These are phyloP conservation scores for Cladochytrium replicatum DNA, from an alignment of 192 early-diverging fungal genomes.

Conservation along the genomic window DNA sequence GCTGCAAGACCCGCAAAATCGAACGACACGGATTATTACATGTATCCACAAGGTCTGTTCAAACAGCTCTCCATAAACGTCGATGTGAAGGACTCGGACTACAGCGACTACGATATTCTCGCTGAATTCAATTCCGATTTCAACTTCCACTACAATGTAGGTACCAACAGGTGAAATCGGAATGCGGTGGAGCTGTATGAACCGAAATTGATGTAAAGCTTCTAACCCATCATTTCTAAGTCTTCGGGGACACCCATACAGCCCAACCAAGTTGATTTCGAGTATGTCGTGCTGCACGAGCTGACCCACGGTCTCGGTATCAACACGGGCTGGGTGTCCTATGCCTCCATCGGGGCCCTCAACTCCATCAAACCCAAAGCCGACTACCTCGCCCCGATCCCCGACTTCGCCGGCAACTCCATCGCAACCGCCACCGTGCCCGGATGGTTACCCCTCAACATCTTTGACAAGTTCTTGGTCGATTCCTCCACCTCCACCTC, in stretches of 20 bases:
- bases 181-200: too few species aligned
- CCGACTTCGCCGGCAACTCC: constrained; percentile 10
- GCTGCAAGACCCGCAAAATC: background rate
- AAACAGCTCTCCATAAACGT: constrained; percentile 23
- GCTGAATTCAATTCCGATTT: constrained; percentile 27
- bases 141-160: constrained; percentile 8
- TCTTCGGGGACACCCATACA: constrained; percentile 6
- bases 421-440: constrained; percentile 8
- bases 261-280: constrained; percentile 24
- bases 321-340: constrained; percentile 15
- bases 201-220: too few species aligned
- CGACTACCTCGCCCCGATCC: constrained; percentile 22
- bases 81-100: constrained; percentile 3
- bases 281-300: constrained; percentile 27
- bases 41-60: constrained; percentile 21
- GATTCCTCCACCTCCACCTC: background rate
- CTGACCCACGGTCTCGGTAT: constrained; percentile 32
- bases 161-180: too few species aligned
- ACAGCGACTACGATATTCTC: constrained; percentile 14
- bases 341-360: background rate
- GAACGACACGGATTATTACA: constrained; percentile 4
- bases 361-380: constrained; percentile 3
- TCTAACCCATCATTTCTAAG: constrained; percentile 8
- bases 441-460: constrained; percentile 4
- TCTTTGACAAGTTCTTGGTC: constrained; percentile 13